Conservation (phyloP, 768 basidiomycete genomes). For the Leucocoprinus birnbaumii region DNA sequence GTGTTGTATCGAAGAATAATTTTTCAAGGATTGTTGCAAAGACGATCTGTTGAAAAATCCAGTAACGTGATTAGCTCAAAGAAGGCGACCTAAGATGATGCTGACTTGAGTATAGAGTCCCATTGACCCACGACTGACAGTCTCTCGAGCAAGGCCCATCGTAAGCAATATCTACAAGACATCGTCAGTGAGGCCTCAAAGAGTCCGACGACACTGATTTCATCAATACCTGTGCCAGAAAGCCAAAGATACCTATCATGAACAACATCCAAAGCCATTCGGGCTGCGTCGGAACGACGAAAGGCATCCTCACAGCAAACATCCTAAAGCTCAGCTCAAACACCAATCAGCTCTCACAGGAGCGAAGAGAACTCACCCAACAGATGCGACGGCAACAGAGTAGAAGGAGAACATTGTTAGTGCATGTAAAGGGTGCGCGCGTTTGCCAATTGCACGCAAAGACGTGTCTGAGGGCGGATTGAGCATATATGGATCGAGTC, state of each 20-base stretch:
- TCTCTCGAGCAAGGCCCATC: slow-evolving; percentile 61
- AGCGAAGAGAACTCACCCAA: slow-evolving; percentile 24
- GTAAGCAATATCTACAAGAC: slow-evolving; percentile 13
- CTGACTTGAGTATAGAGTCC: slow-evolving; percentile 51
- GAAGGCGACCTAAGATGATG: too few relatives aligned
- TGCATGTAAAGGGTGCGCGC: slow-evolving; percentile 69
- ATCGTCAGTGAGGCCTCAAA: not conserved
- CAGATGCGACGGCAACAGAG: slow-evolving; percentile 36
- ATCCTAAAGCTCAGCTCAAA: slow-evolving; percentile 31
- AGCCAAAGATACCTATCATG: slow-evolving; percentile 47
- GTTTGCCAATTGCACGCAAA: slow-evolving; percentile 61
- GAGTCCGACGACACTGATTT: not conserved
- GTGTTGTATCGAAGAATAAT: slow-evolving; percentile 58
- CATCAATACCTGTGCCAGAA: slow-evolving; percentile 40
- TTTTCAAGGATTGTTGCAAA: slow-evolving; percentile 66
- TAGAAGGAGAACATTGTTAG: slow-evolving; percentile 61
- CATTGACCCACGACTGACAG: slow-evolving; percentile 59
- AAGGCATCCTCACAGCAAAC: slow-evolving; percentile 29
- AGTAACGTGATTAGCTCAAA: not conserved
- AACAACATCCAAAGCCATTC: slow-evolving; percentile 41
- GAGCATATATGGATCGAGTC: too few relatives aligned
- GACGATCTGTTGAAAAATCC: slow-evolving; percentile 41
- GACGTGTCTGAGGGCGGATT: slow-evolving; percentile 25
- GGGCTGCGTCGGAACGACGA: slow-evolving; percentile 39
- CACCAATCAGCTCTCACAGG: too few relatives aligned